Base-by-base conservation (phyloP, 768 basidiomycete genomes). In the Auricularia heimuer region DNA sequence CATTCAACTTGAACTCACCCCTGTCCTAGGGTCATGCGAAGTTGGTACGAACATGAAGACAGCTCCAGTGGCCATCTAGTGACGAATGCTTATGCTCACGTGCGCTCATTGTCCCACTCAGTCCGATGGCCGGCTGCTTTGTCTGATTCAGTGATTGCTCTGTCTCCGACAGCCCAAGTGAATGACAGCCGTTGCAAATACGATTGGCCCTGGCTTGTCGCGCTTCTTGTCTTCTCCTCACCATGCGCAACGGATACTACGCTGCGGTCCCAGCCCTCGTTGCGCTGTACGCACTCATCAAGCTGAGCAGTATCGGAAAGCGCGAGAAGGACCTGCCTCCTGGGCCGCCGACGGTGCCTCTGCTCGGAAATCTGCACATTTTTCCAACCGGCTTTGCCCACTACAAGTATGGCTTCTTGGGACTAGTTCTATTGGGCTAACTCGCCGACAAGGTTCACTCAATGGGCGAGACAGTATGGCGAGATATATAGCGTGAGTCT, bases 401-500 rank as follows among this genome's bases (percentile, higher is more conserved):
- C 45, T 63, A 71, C 64, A 66, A 67, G 63, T 73, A 66, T 61
- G 64, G 8, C 39, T 7, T 42, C 12, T 42, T 14, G 24, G 24
- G 56, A 33, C 29, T 35, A 6, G 29, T 21, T 56, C n/a, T 14
- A 60, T 7, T 8, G 18, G 16, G 34, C 24, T n/a, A 6, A 18
- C 56, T 18, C 24, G 34, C 6, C 24, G 18, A 63, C n/a, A 36
- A 75, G 71, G 60, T 70, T 75, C 35, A 71, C 73, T 3, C 70
- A 71, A 66, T 74, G 73, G 74, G 70, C 74, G 1, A 62, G 66
- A 18, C 24, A 62, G 36, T 74, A 74, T 42, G 74, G 74, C 3
- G 73, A 70, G 2, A 68, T 75, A 36, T 71, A 71, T 63, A 73
- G 71, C 24, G 68, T 69, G 21, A 21, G 66, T 45, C 39, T 34